Base-by-base conservation (phyloP, 1,139 yeast species). In the Suhomyces bokatorum region DNA sequence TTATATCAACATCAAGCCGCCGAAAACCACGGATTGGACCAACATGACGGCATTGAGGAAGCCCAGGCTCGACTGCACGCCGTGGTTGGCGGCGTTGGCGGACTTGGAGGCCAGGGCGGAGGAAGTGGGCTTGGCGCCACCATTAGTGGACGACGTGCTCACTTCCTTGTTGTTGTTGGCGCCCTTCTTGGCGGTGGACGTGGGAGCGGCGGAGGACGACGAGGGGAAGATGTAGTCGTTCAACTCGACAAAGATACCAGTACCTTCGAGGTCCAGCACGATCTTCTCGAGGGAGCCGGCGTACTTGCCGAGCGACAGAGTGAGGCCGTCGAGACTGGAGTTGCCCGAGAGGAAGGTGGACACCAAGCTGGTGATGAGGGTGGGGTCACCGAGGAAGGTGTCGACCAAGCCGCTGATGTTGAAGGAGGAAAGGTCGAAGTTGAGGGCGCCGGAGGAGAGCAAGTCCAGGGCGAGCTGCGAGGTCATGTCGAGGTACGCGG, bases 211-310 rank as follows among this genome's bases (percentile, higher is more conserved):
- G 16, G 50, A 32, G 24, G 49, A 43, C 8, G 58, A 43, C 9
- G 67, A 55, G 6, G 70, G 66, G 62, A 72, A 74, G 6, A 74
- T 54, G 38, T 62, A 64, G 38, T 60, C 46, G 53, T 74, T 74
- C 59, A 74, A 69, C 43, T 69, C 65, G 14, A 54, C 64, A 50
- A 74, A 74, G 16, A 72, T 58, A 4, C 79, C 79, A 40, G 61
- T 65, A 30, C 57, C 50, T 53, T 74, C 75, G 36, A 73, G 64
- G 38, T 67, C 75, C 4, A 43, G 44, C 33, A 71, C 46, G 17
- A 73, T 67, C 10, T 54, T 60, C 42, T 53, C 56, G 22, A 72
- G 44, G 3, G 75, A 76, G 6, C 58, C 57, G 11, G 62, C 44
- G 52, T 73, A 74, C 49, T 66, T 63, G 27, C 67, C 65, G 24